phyloP scores from a whole-genome alignment of 495 filamentous ascomycete genomes.

The Lophiotrema nucula region DNA sequence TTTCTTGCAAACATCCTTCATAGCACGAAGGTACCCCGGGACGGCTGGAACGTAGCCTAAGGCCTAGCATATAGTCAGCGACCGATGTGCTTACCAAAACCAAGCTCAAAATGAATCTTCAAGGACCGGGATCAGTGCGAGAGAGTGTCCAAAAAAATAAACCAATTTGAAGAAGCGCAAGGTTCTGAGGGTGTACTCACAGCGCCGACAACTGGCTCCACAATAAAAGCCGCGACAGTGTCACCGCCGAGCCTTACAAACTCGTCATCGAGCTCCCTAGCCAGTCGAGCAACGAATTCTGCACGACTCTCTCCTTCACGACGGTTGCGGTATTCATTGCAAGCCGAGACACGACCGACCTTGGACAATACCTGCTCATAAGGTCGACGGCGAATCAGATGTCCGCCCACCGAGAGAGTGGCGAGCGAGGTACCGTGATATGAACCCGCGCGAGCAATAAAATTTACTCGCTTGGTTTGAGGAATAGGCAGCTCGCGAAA shows the following conservation, averaged over 20 bases:
- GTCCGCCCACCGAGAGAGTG: conserved; percentile 36
- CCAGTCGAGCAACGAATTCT: conserved; percentile 56
- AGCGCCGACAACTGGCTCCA: conserved; percentile 69
- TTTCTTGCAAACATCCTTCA: conserved; percentile 61
- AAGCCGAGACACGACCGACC: conserved; percentile 65
- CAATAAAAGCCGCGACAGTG: conserved; percentile 73
- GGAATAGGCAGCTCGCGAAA: conserved; percentile 53
- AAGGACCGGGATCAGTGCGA: too few relatives aligned
- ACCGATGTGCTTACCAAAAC: not conserved
- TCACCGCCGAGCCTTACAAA: conserved; percentile 69
- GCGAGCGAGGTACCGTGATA: conserved; percentile 39
- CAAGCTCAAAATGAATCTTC: too few relatives aligned
- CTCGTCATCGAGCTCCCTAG: conserved; percentile 68
- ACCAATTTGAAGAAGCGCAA: not conserved
- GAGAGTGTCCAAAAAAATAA: too few relatives aligned
- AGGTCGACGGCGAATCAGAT: conserved; percentile 14
- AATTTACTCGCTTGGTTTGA: conserved; percentile 46
- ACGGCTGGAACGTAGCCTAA: conserved; percentile 65
- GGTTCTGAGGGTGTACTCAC: conserved; percentile 24
- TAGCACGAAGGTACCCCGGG: conserved; percentile 62
- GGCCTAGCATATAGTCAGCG: conserved; percentile 43
- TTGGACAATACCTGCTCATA: conserved; percentile 59
- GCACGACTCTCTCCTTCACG: conserved; percentile 37
- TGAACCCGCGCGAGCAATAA: conserved; percentile 28
- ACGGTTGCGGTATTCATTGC: conserved; percentile 60